Percentiles rank a stretch among this genome's conserved stretches.
Evolutionary conservation across 2,329 filamentous ascomycete species (phyloP).

Genomic region (Anisogramma anomala): DNA sequence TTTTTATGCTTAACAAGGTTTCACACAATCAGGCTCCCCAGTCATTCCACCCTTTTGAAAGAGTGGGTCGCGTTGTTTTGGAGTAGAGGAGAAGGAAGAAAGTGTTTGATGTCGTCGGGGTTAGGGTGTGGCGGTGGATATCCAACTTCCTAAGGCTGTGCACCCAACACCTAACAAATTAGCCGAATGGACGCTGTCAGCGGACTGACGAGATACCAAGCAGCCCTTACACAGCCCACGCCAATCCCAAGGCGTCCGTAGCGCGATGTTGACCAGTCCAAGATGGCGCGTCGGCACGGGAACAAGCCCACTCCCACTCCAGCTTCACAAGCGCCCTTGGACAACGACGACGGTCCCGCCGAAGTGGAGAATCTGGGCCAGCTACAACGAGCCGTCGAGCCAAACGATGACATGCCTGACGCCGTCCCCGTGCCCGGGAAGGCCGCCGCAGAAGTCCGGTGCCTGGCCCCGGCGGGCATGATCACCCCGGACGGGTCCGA

Average conservation of each 20-base stretch:
- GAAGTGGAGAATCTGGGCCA: neutral
- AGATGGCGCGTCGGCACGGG: neutral
- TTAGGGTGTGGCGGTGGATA: too few species aligned
- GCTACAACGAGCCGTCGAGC: neutral
- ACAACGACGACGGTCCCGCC: neutral
- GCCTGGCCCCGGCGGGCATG: neutral
- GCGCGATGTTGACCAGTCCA: neutral
- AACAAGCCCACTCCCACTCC: neutral
- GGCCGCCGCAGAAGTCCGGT: constrained; percentile 4
- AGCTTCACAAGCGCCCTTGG: too few species aligned
- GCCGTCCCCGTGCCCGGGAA: neutral
- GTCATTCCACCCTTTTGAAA: too few species aligned
- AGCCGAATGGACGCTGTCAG: too few species aligned
- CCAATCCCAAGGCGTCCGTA: neutral
- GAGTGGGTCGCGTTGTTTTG: too few species aligned
- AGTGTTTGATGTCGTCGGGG: too few species aligned
- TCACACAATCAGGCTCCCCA: too few species aligned
- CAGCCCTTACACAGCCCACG: neutral
- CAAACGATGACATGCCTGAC: neutral
- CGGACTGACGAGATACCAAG: neutral
- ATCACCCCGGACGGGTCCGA: constrained; percentile 8
- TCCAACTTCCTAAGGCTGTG: too few species aligned
- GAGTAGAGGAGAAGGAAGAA: too few species aligned
- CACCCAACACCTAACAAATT: too few species aligned
- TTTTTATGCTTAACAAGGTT: too few species aligned